Evolutionary conservation across 2,329 filamentous ascomycete genomes (phyloP), one percentile per base, ranked within the genome.

Genomic region (Westerdykella ornata): DNA sequence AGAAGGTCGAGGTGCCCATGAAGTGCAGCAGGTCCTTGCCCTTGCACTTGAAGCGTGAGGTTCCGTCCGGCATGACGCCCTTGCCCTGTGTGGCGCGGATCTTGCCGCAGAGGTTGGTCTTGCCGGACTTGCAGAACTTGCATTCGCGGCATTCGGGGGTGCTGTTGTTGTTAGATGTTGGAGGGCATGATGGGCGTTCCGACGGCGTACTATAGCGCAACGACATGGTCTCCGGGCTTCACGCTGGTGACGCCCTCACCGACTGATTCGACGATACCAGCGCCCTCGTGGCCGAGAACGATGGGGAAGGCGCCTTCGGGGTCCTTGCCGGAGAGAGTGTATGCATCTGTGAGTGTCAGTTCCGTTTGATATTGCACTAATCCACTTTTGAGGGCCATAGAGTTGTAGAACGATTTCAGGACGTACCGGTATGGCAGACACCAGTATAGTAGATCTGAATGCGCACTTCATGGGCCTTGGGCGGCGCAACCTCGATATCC

Each of bases 91-190:
- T 97, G 35, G 88, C 87, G 60, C 92, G 84, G 70, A 98, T 98
- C 81, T 97, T 97, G 68, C 92, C 92, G 73, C 90, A 97, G 44
- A 97, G 84, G 73, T 97, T 95, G 61, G 90, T 97, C 82, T 98
- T 98, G 73, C 90, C 92, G 32, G 90, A 97, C 71, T 88, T 92
- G 84, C 92, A 98, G 79, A 97, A 97, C 76, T 97, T 97, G 82
- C 92, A 98, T 70, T 97, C 90, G 56, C 80, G 77, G 75, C 92
- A 97, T 74, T 97, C 90, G 52, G 92, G 92, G 35, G 89, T 97
- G 76, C 88, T 94, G 61, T 28, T 28, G 18, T 5, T 47, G 52
- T 62, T 42, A 63, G 57, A 15, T 7, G 28, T 19, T 30, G 22
- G 7, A 5, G n/a, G 13, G 17, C 13, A 30, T 28, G 31, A 16